These are phyloP conservation scores for Penicillium sp. DNA, from an alignment of 2,329 filamentous ascomycete genomes.

Conservation along the genomic window DNA sequence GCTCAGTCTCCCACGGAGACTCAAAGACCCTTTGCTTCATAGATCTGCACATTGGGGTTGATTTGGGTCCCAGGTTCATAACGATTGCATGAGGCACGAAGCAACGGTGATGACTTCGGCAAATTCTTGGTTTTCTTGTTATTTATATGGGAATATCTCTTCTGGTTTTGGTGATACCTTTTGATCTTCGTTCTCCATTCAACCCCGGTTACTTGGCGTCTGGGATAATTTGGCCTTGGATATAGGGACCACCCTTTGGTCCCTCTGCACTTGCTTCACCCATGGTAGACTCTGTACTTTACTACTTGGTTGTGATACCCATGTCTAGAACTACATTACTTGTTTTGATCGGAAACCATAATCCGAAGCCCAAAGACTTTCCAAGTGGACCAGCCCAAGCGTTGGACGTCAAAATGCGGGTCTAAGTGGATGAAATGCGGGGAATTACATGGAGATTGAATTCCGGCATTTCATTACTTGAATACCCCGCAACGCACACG, in stretches of 20 bases:
- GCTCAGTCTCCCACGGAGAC: background rate
- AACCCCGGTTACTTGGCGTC: constrained; percentile 5
- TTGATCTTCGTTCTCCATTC: constrained; percentile 3
- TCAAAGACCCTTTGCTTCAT: constrained; percentile 18
- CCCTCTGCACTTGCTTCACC: constrained; percentile 12
- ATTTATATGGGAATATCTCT: constrained; percentile 12
- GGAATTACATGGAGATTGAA: constrained; percentile 18
- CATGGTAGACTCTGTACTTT: constrained; percentile 27
- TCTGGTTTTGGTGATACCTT: constrained; percentile 5
- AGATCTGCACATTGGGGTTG: constrained; percentile 12
- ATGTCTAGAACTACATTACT: constrained; percentile 16
- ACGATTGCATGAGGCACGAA: constrained; percentile 21
- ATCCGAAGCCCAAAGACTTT: constrained; percentile 6
- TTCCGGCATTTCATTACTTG: constrained; percentile 16
- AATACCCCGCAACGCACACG: background rate
- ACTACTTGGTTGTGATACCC: constrained; percentile 30
- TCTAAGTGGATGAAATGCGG: constrained; percentile 11
- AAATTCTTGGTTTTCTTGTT: constrained; percentile 1
- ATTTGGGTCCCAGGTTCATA: constrained; percentile 10
- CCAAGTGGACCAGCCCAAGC: background rate
- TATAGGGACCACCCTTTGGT: background rate
- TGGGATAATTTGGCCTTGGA: constrained; percentile 8
- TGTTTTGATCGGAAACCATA: constrained; percentile 12
- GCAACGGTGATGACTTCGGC: constrained; percentile 16
- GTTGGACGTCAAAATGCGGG: constrained; percentile 5